phyloP scores from a whole-genome alignment of 2,329 filamentous ascomycete species.

The Pestalotiopsis sp. region DNA sequence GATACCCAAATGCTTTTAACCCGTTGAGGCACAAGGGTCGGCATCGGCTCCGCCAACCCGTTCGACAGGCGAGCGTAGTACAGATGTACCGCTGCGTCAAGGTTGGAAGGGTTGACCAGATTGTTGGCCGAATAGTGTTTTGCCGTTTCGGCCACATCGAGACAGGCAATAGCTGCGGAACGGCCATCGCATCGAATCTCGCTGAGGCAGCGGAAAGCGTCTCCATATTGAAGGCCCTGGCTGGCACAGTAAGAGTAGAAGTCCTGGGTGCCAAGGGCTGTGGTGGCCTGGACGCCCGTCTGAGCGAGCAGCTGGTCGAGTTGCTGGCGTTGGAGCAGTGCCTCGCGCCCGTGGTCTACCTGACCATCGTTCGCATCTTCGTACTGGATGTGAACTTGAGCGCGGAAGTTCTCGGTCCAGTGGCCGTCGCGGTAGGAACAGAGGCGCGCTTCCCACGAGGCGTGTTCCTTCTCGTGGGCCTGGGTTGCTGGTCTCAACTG shows the following conservation, averaged over 20 bases:
- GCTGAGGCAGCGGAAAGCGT: slow-evolving; percentile 32
- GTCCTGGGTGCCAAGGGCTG: slow-evolving; percentile 1
- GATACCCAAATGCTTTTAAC: not conserved
- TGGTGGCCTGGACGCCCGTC: not conserved
- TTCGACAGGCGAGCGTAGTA: not conserved
- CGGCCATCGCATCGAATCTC: slow-evolving; percentile 33
- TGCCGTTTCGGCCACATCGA: not conserved
- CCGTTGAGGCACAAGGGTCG: not conserved
- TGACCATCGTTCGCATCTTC: slow-evolving; percentile 18
- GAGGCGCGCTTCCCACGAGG: slow-evolving; percentile 32
- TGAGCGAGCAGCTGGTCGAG: not conserved
- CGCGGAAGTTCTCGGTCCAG: slow-evolving; percentile 35
- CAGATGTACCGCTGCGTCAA: not conserved
- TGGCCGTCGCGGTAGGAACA: slow-evolving; percentile 27
- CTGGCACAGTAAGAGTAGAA: slow-evolving; percentile 33
- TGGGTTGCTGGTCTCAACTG: slow-evolving; percentile 27
- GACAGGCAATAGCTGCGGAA: slow-evolving; percentile 21
- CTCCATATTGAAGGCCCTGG: slow-evolving; percentile 33
- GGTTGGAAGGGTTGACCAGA: not conserved
- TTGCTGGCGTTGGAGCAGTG: not conserved
- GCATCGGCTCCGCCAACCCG: not conserved
- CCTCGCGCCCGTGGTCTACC: not conserved
- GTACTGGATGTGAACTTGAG: slow-evolving; percentile 33
- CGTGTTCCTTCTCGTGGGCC: slow-evolving; percentile 25
- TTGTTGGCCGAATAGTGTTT: not conserved